These are phyloP conservation scores for Nannizzia gypsea DNA, from an alignment of 2,329 filamentous ascomycete genomes.

Conservation along the genomic window DNA sequence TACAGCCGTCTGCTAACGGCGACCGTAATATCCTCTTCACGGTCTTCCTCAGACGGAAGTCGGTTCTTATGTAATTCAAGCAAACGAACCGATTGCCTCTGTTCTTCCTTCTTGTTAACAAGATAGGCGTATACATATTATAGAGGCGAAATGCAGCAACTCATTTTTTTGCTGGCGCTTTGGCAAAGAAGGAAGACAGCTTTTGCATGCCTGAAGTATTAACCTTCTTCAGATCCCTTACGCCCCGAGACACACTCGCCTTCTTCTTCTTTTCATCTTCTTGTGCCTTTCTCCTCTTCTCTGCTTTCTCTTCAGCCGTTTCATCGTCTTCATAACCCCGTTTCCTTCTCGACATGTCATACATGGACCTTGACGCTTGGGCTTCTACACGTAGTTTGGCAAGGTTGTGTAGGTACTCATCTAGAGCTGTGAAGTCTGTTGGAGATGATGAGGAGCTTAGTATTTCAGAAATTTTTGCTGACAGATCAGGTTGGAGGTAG, in stretches of 20 bases:
- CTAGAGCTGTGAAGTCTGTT: constrained; percentile 58
- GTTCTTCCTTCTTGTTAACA: neutral
- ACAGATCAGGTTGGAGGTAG: constrained; percentile 34
- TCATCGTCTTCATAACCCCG: constrained; percentile 31
- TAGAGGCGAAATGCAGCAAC: no score
- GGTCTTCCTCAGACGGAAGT: no score
- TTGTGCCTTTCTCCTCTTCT: constrained; percentile 76
- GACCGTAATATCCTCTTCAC: no score
- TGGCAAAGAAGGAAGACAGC: constrained; percentile 86
- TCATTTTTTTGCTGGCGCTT: constrained; percentile 24
- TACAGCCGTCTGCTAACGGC: no score
- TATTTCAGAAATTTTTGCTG: constrained; percentile 27
- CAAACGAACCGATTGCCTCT: neutral
- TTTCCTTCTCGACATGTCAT: constrained; percentile 35
- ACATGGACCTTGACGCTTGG: constrained; percentile 50
- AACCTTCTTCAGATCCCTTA: constrained; percentile 76
- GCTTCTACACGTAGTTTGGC: constrained; percentile 59
- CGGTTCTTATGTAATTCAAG: no score
- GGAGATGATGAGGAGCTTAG: constrained; percentile 29
- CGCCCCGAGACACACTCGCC: constrained; percentile 57
- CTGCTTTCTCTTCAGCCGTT: constrained; percentile 41
- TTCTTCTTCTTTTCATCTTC: constrained; percentile 84
- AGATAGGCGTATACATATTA: neutral
- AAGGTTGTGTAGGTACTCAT: constrained; percentile 56
- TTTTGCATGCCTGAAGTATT: constrained; percentile 93